These are phyloP conservation scores for Xylaria sp. DNA, from an alignment of 2,329 filamentous ascomycete genomes.

Conservation along the genomic window DNA sequence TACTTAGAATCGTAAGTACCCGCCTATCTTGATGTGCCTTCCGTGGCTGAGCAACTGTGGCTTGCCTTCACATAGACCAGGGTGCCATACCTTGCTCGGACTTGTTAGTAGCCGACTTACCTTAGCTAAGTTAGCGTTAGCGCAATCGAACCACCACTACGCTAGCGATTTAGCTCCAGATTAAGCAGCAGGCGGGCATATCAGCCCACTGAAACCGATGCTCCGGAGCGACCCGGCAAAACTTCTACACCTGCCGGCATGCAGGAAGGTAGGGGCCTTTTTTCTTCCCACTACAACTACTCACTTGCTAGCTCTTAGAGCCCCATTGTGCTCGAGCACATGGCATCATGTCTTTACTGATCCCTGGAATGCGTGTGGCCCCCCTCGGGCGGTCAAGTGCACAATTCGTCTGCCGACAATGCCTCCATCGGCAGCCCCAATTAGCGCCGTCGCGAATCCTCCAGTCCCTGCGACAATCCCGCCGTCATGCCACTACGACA, in stretches of 20 bases:
- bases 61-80: too few species aligned
- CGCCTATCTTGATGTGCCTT: too few species aligned
- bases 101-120: too few species aligned
- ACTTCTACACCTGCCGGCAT: neutral
- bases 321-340: conserved; percentile 21
- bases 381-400: conserved; percentile 53
- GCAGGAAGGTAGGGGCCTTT: neutral
- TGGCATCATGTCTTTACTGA: conserved; percentile 54
- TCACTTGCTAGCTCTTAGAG: neutral
- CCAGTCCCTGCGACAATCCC: conserved; percentile 43
- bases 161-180: neutral
- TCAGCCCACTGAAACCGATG: conserved; percentile 6
- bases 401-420: conserved; percentile 62
- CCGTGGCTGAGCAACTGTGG: too few species aligned
- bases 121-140: neutral
- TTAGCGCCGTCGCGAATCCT: conserved; percentile 53
- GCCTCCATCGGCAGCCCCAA: conserved; percentile 50
- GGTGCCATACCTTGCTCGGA: too few species aligned
- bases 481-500: conserved; percentile 53
- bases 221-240: conserved; percentile 13
- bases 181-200: neutral
- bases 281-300: neutral
- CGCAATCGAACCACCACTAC: neutral
- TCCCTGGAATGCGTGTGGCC: conserved; percentile 55
- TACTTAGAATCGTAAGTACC: neutral